Base-by-base conservation (phyloP, 805 yeast species). In the Saitoella complicata region DNA sequence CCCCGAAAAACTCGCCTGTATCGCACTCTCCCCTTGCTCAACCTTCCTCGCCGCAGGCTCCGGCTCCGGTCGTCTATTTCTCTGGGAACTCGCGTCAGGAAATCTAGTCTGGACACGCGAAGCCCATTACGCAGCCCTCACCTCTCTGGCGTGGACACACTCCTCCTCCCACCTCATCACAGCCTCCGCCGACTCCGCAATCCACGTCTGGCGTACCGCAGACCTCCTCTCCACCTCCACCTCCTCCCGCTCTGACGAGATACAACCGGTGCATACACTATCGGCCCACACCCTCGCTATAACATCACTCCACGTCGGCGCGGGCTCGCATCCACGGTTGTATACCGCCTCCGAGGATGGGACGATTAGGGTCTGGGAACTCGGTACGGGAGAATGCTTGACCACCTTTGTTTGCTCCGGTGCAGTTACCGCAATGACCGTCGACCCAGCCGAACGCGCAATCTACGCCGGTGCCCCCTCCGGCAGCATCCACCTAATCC, bases 11-110 rank as follows among this genome's bases (percentile, higher is more conserved):
- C 61, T 86, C 39, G 63, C 71, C n/a, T 73, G 84, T 56, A 53
- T 83, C 42, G 64, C 71, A 0, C 51, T 74, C 5, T 63, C 62
- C 53, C 67, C 57, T 42, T 63, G 57, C 60, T 64, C 54, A 53
- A 63, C 37, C 46, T 64, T 53, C 60, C 54, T 88, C 21, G 78
- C 76, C 6, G 93, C 79, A 40, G 85, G 87, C 49, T 69, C 88
- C 45, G 58, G 66, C 47, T 55, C 78, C 10, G 96, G 96, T 7
- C 72, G 76, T 50, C 50, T 88, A 11, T 82, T 80, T 56, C 60
- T 86, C 1, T 88, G 96, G 96, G 94, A 84, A 52, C 5, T 42
- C 43, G 60, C 69, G 8, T 79, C 88, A 1, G 96, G 96, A 0
- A 62, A 74, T 30, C 65, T 88, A 40, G 55, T 86, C 21, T 67